Conservation (phyloP, 2,329 filamentous ascomycete species). For the Chrysoporthe austroafricana region DNA sequence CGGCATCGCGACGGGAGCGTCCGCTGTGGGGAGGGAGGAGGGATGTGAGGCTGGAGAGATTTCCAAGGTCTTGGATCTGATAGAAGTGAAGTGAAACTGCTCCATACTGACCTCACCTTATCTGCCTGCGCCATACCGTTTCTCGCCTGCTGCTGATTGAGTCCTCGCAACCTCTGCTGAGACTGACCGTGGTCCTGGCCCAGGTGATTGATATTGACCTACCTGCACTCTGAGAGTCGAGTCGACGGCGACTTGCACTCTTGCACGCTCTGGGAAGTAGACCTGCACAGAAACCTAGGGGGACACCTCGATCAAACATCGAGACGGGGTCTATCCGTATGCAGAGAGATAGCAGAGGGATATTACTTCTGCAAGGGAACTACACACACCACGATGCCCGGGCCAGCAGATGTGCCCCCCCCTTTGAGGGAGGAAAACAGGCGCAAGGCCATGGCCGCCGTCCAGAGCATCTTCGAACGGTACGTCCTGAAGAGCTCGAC, state of each 20-base stretch:
- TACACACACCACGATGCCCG: slow-evolving; percentile 2
- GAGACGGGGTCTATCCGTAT: too few species aligned
- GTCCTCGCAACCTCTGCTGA: not conserved
- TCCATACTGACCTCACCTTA: not conserved
- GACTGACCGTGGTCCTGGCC: not conserved
- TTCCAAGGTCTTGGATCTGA: not conserved
- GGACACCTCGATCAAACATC: not conserved
- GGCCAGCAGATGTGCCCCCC: slow-evolving; percentile 1
- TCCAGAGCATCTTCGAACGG: slow-evolving; percentile 28
- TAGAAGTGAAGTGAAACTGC: not conserved
- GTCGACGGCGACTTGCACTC: too few species aligned
- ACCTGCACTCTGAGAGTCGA: too few species aligned
- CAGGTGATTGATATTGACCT: not conserved
- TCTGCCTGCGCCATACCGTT: not conserved
- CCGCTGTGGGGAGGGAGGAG: not conserved
- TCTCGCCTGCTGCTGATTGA: not conserved
- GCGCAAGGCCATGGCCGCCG: slow-evolving; percentile 23
- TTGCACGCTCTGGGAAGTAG: too few species aligned
- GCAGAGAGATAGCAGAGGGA: not conserved
- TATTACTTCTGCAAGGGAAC: not conserved
- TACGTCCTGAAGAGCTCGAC: not conserved
- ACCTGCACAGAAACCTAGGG: not conserved
- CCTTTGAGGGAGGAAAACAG: slow-evolving; percentile 22
- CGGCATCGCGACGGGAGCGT: not conserved
- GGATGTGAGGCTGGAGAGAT: not conserved